These are phyloP conservation scores for Amyloporia xantha DNA, from an alignment of 768 basidiomycete genomes.

Conservation along the genomic window DNA sequence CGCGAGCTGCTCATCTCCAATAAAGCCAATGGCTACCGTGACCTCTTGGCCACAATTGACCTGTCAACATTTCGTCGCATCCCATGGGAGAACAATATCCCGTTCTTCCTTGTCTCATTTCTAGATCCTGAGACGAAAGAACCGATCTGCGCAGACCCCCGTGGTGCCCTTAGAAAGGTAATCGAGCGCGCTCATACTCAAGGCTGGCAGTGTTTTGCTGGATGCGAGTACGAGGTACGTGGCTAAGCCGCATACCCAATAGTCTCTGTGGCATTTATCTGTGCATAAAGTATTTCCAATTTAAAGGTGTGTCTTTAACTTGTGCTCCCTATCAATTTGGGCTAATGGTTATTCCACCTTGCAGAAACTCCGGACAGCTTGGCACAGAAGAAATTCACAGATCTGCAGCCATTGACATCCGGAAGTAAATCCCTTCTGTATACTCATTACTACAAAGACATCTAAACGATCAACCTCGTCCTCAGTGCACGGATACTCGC, in stretches of 20 bases:
- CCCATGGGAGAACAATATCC: conserved; percentile 86
- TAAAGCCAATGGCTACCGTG: conserved; percentile 85
- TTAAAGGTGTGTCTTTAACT: conserved; percentile 55
- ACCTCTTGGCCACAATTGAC: conserved; percentile 83
- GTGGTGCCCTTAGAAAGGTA: conserved; percentile 66
- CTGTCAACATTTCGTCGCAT: conserved; percentile 82
- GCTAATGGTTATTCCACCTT: neutral
- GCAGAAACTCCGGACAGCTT: conserved; percentile 78
- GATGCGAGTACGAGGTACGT: conserved; percentile 88
- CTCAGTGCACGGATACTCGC: conserved; percentile 93
- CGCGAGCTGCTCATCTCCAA: conserved; percentile 89
- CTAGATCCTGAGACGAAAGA: conserved; percentile 77
- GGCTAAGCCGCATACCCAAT: too few species aligned
- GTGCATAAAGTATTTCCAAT: conserved; percentile 70
- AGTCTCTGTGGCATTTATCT: too few species aligned
- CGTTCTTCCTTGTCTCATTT: conserved; percentile 92
- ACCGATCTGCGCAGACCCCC: conserved; percentile 77
- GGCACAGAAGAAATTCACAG: conserved; percentile 70
- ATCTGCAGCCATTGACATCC: conserved; percentile 76
- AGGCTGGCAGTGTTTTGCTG: conserved; percentile 68
- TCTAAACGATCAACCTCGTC: neutral
- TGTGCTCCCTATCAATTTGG: neutral
- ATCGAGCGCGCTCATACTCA: conserved; percentile 40
- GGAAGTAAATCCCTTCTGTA: conserved; percentile 63
- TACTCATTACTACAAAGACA: neutral